Evolutionary conservation across 768 basidiomycete genomes (phyloP), one percentile per base, ranked within the genome.

Genomic region (Flagelloscypha sp.): DNA sequence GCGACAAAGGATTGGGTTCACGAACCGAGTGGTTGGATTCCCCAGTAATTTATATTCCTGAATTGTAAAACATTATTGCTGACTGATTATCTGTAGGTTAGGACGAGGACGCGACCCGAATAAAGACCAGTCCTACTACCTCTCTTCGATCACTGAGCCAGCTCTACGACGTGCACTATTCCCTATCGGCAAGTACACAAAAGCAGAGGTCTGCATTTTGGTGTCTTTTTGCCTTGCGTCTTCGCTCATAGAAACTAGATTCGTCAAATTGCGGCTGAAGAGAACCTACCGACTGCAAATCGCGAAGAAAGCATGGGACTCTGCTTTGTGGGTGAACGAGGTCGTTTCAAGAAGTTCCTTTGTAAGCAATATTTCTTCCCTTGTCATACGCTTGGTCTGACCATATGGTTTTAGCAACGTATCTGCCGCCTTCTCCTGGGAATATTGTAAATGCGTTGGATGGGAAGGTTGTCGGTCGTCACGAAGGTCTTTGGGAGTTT

Each of bases 81-180:
- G n/a, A n/a, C n/a, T n/a, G n/a, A n/a, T n/a, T n/a, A n/a, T n/a
- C n/a, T n/a, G n/a, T n/a, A n/a, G n/a, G n/a, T n/a, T n/a, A n/a
- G n/a, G n/a, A n/a, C 69, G 72, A 30, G 60, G 71, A 15, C 30
- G 41, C 29, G 88, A 94, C 50, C 43, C 44, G 33, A 55, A 52
- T 3, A 98, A 97, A 56, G 93, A 97, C 57, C 93, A 98, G 57
- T 80, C 89, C 0, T 95, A 92, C 48, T 98, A 89, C 53, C 68
- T 94, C 3, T 80, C 88, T 3, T 77, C 83, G 2, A 76, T 93
- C 27, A 59, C 79, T 1, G 83, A 89, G 55, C 37, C 46, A 0
- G 67, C 78, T 35, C 69, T 93, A 10, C 54, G 63, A 4, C 67
- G 72, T n/a, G 73, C 88, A 1, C 52, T 93, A 2, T 92, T 95